Evolutionary conservation across 495 filamentous ascomycete genomes (phyloP), one percentile per base, ranked within the genome.

Genomic region (Umbilicaria muhlenbergii): DNA sequence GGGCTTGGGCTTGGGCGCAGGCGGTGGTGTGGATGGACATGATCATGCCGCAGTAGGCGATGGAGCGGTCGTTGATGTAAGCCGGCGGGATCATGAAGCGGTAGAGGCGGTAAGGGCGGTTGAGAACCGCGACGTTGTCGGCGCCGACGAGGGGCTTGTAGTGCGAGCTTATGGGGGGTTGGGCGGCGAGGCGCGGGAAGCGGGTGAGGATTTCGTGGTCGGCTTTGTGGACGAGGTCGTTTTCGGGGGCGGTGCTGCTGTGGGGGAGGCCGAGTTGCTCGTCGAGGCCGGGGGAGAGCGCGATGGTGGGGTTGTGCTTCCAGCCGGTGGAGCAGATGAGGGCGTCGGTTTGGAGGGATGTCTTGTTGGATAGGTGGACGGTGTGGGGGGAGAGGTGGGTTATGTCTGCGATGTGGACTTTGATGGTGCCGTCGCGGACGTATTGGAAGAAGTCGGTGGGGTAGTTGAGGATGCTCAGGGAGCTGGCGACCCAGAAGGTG

Each of bases 281-380:
- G 43, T 63, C 53, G 11, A 63, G 64, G 39, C 52, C 58, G 0
- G 80, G 76, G 0, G 75, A 54, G 57, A 86, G 80, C 33, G 72
- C 71, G 43, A 88, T 67, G 5, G 71, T 66, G 1, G 81, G 73
- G 1, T 64, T 65, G 38, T 74, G 69, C 50, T 76, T 73, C 75
- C 81, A 86, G 17, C 79, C 80, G 0, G 78, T 86, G 24, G 69
- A 69, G 51, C 73, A 81, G 46, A 85, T 69, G n/a, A 92, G 60
- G 5, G 69, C 68, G 38, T 83, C 81, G 1, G 75, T 69, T 5
- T 63, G 48, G 8, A 86, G 56, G 3, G 58, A 53, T 13, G 70
- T 65, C 13, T 74, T 75, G 34, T 72, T 66, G 1, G 66, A 66
- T 16, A 86, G 65, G 46, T 75, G 67, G 1, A 86, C 65, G 0